Evolutionary conservation across 2,329 filamentous ascomycete genomes (phyloP).

Genomic region (Escovopsis sp.): DNA sequence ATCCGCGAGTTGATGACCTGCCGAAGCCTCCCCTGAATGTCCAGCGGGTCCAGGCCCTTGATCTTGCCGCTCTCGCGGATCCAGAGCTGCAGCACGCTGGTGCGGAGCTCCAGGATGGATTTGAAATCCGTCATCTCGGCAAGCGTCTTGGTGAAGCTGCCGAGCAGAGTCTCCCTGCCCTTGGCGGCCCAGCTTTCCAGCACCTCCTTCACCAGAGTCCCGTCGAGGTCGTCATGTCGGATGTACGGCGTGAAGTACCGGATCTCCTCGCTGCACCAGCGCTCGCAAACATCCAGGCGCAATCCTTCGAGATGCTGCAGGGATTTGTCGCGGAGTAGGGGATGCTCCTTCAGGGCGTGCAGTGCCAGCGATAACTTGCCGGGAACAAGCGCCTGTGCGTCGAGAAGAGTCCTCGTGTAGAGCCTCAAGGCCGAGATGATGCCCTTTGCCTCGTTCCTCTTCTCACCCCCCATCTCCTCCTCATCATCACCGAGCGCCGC

Average conservation of each 20-base stretch:
- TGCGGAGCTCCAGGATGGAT: constrained; percentile 54
- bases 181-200: constrained; percentile 49
- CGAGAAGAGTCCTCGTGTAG: constrained; percentile 62
- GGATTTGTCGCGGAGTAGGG: constrained; percentile 56
- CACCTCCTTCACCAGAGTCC: constrained; percentile 42
- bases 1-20: constrained; percentile 55
- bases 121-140: constrained; percentile 49
- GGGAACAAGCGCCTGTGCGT: constrained; percentile 65
- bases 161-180: constrained; percentile 43
- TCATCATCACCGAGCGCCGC: constrained; percentile 41
- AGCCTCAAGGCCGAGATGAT: constrained; percentile 54
- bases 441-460: constrained; percentile 23
- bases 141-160: constrained; percentile 48
- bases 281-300: constrained; percentile 60
- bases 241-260: constrained; percentile 78
- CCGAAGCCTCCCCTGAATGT: constrained; percentile 55
- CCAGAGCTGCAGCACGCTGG: constrained; percentile 59
- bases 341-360: constrained; percentile 49
- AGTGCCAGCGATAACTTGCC: constrained; percentile 56
- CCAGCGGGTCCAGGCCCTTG: constrained; percentile 50
- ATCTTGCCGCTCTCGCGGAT: constrained; percentile 52
- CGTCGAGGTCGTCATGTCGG: constrained; percentile 60
- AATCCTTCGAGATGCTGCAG: constrained; percentile 54
- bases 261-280: constrained; percentile 73
- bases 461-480: constrained; percentile 16